phyloP scores from a whole-genome alignment of 306 rosid species.

The Vicia faba region DNA sequence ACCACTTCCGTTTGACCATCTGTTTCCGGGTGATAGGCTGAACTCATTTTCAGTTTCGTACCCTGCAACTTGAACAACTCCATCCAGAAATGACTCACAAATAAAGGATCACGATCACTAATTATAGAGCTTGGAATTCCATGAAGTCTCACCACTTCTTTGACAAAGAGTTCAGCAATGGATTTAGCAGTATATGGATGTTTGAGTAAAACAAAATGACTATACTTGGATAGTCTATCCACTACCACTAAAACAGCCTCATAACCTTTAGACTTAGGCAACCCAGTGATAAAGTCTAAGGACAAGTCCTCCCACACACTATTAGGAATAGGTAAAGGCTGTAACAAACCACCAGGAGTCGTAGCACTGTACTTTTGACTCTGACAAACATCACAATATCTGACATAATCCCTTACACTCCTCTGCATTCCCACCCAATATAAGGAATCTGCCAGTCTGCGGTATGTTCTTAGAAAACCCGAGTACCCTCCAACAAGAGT shows the following conservation, averaged over 20 bases:
- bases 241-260: neutral
- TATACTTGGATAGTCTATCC: neutral
- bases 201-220: neutral
- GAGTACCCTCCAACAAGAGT: neutral
- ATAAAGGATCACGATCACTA: neutral
- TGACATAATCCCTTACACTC: neutral
- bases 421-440: neutral
- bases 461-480: neutral
- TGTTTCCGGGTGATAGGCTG: too few species aligned
- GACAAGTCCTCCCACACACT: neutral
- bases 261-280: neutral
- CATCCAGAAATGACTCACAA: neutral
- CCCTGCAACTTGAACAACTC: neutral
- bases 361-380: neutral
- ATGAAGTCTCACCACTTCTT: neutral
- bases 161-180: neutral
- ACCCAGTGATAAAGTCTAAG: neutral
- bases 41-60: neutral
- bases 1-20: too few species aligned
- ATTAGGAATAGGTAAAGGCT: neutral
- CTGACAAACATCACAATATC: neutral
- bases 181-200: neutral
- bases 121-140: neutral
- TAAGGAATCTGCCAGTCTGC: neutral
- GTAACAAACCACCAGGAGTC: neutral